Evolutionary conservation across 805 yeast species (phyloP).

Genomic region (Starmerella apis): DNA sequence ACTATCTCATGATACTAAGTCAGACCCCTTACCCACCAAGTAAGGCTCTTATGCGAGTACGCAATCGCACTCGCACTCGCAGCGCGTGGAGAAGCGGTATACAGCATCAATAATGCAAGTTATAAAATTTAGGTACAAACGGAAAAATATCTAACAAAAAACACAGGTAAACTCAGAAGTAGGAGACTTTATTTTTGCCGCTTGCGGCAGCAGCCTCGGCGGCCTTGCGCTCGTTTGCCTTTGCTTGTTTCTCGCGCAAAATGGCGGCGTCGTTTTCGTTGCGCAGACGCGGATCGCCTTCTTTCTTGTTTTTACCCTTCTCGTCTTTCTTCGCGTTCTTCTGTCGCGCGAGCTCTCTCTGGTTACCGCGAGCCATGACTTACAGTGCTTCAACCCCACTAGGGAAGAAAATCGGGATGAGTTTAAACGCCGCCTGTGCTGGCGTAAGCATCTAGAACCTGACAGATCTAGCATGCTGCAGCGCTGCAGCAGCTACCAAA

Average conservation of each 20-base stretch:
- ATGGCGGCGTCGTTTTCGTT: constrained; percentile 84
- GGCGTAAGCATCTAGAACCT: neutral
- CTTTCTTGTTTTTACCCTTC: constrained; percentile 54
- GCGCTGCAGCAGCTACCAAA: neutral
- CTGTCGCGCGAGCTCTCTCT: constrained; percentile 85
- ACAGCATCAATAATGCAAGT: too few relatives aligned
- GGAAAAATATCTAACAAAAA: neutral
- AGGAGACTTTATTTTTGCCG: constrained; percentile 8
- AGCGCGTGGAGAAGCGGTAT: too few relatives aligned
- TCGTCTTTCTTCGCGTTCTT: constrained; percentile 75
- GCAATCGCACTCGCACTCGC: too few relatives aligned
- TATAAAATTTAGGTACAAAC: too few relatives aligned
- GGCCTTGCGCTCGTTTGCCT: constrained; percentile 40
- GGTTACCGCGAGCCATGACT: constrained; percentile 94
- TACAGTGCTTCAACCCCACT: neutral
- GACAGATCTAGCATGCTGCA: neutral
- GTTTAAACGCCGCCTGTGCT: neutral
- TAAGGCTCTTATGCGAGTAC: neutral
- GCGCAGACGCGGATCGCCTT: constrained; percentile 78
- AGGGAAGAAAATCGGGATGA: neutral
- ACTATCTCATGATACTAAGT: constrained; percentile 2
- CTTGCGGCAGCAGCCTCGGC: constrained; percentile 15
- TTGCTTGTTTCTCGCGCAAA: constrained; percentile 79
- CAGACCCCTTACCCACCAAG: neutral
- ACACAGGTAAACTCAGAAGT: constrained; percentile 2